Conservation (phyloP, 1,284 basidiomycete genomes). For the Trametes sp. region DNA sequence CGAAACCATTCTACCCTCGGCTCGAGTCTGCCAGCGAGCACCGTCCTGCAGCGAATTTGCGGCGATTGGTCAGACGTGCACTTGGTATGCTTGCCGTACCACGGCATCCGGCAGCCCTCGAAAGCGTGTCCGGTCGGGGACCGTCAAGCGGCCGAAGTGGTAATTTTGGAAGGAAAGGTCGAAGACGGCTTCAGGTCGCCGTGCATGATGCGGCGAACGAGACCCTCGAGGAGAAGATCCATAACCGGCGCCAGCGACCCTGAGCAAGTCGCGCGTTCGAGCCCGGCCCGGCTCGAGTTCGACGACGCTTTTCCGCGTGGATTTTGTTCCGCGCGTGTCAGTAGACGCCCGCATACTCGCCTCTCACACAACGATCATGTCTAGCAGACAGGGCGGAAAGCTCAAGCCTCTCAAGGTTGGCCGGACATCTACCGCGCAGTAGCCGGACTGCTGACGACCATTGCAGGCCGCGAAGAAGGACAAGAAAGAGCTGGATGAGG, state of each 20-base stretch:
- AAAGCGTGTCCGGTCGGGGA: not conserved
- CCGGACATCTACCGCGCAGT: not conserved
- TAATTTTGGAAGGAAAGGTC: too few species aligned
- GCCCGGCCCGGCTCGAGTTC: slow-evolving; percentile 5
- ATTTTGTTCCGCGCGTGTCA: not conserved
- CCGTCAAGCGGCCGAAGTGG: too few species aligned
- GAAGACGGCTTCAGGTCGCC: too few species aligned
- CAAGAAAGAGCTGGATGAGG: slow-evolving; percentile 74
- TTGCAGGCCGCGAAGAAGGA: slow-evolving; percentile 79
- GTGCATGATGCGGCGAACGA: too few species aligned
- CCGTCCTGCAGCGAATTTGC: not conserved
- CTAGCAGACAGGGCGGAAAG: slow-evolving; percentile 81
- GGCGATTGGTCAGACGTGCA: not conserved
- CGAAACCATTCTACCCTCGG: not conserved
- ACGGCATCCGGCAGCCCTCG: not conserved
- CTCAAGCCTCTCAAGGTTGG: slow-evolving; percentile 76
- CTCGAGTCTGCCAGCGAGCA: not conserved
- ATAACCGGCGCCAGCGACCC: too few species aligned
- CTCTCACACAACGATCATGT: slow-evolving; percentile 52
- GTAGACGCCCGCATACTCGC: slow-evolving; percentile 13
- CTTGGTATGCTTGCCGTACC: not conserved
- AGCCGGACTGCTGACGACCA: not conserved
- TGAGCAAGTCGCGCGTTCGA: slow-evolving; percentile 10
- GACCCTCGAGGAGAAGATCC: too few species aligned
- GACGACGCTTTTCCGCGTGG: slow-evolving; percentile 1